A percentile compares a stretch with the other conserved stretches of the same genome.
These are phyloP conservation scores for Penicillium decumbens DNA, from an alignment of 2,329 filamentous ascomycete genomes.

Conservation along the genomic window DNA sequence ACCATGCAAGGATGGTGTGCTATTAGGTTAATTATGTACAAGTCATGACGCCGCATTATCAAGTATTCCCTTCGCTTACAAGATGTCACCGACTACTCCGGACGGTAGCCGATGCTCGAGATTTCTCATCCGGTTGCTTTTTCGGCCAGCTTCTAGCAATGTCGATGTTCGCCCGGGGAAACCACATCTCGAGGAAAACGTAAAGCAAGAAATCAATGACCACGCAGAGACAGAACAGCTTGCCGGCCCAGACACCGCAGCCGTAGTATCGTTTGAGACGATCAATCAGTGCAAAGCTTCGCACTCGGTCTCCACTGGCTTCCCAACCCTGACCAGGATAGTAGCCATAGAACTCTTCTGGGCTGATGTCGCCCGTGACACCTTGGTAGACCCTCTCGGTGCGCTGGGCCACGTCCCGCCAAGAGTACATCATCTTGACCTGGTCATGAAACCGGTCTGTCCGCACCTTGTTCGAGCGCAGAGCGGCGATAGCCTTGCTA, in stretches of 20 bases:
- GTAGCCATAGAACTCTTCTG: conserved; percentile 83
- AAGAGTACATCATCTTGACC: conserved; percentile 97
- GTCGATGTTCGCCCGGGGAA: conserved; percentile 80
- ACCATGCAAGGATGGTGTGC: no score
- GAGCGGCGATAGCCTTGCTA: conserved; percentile 76
- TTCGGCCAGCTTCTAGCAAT: conserved; percentile 87
- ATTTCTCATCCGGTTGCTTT: conserved; percentile 47
- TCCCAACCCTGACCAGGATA: conserved; percentile 66
- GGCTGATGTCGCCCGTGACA: conserved; percentile 77
- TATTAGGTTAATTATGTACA: neutral
- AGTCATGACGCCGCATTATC: neutral
- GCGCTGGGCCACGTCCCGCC: conserved; percentile 89
- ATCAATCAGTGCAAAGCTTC: conserved; percentile 90
- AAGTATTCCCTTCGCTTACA: neutral
- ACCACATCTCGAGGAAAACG: conserved; percentile 79
- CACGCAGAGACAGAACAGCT: conserved; percentile 91
- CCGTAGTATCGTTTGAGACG: conserved; percentile 94
- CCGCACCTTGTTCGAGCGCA: conserved; percentile 79
- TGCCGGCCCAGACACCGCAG: conserved; percentile 96
- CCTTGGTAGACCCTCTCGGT: conserved; percentile 95
- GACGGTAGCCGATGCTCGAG: conserved; percentile 3
- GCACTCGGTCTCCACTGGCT: conserved; percentile 65
- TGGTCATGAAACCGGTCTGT: conserved; percentile 95
- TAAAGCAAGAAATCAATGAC: conserved; percentile 92
- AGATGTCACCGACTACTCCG: conserved; percentile 2